These are phyloP conservation scores for Podospora pseudoanserina DNA, from an alignment of 495 filamentous ascomycete genomes.

Conservation along the genomic window DNA sequence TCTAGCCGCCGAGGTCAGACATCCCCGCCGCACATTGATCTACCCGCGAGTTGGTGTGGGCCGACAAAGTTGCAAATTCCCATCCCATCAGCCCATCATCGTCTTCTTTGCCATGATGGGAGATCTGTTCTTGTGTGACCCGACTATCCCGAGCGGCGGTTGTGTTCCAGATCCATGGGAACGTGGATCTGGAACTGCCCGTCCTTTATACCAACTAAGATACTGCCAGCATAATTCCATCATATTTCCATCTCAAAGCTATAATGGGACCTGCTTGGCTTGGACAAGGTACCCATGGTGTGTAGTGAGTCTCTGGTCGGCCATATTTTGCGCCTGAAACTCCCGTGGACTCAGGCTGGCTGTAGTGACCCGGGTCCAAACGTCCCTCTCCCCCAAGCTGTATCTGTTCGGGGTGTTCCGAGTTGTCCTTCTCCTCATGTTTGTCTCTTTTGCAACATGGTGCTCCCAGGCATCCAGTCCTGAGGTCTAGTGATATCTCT, in stretches of 20 bases:
- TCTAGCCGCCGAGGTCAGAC: background rate
- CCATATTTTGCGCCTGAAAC: slow-evolving; percentile 10
- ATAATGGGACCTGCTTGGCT: background rate
- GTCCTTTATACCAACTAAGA: background rate
- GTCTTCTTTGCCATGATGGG: background rate
- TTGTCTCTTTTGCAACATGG: background rate
- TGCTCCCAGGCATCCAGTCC: no score
- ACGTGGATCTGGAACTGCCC: background rate
- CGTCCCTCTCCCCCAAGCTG: background rate
- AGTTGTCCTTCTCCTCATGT: background rate
- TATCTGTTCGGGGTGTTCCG: background rate
- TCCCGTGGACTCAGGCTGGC: slow-evolving; percentile 6
- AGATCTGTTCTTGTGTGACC: background rate
- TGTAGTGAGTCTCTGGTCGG: background rate
- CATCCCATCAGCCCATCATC: background rate
- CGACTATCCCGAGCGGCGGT: background rate
- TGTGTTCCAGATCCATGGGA: no score
- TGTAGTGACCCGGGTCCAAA: background rate
- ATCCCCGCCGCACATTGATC: background rate
- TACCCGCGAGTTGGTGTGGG: background rate
- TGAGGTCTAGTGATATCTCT: no score
- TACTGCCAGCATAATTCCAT: background rate
- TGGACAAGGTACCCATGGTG: background rate
- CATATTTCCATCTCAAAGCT: background rate
- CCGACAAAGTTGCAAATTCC: background rate